Base-by-base conservation (phyloP, 2,329 filamentous ascomycete genomes). In the Stagonosporopsis rhizophila region DNA sequence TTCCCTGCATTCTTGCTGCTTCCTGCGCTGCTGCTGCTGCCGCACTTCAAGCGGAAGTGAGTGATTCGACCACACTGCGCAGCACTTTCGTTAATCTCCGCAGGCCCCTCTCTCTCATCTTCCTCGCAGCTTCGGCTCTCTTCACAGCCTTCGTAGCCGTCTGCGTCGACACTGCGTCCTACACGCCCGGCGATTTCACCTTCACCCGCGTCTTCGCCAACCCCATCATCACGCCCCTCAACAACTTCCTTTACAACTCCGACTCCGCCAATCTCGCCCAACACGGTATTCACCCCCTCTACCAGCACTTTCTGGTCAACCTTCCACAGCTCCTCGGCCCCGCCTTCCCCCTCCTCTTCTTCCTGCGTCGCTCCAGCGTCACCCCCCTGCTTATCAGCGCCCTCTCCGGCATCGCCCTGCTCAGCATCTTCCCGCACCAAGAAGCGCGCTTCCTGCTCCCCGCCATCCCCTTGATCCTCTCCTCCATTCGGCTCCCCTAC, bases 1-100 rank as follows among this genome's bases (percentile, higher is more conserved):
- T 98, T 98, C 75, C 94, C 94, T 41, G 94, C 93, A 14, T 99
- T 96, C 75, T 79, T 99, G 59, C 58, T 96, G 56, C 86, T 97
- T 72, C 94, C 95, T 49, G 89, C 89, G 32, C 79, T 96, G 72
- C 88, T 88, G 71, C 82, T 99, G 71, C 81, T 98, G 74, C 92
- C 92, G 63, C 90, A 96, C 80, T 95, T 96, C 72, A 79, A 85
- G 74, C 87, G 87, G 75, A 94, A 89, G 90, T 95, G 78, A 72
- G 85, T 79, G 23, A 20, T 19, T n/a, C 28, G 28, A 22, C 22
- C n/a, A 37, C 37, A 17, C 44, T 34, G 8, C 27, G 15, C 32
- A 34, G 11, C 23, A 14, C 49, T 23, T 8, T 34, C n/a, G 30
- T 60, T 69, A 20, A 67, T 54, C 19, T 6, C 0, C 25, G 23